Evolutionary conservation across 768 basidiomycete species (phyloP).

Genomic region (Artomyces pyxidatus): DNA sequence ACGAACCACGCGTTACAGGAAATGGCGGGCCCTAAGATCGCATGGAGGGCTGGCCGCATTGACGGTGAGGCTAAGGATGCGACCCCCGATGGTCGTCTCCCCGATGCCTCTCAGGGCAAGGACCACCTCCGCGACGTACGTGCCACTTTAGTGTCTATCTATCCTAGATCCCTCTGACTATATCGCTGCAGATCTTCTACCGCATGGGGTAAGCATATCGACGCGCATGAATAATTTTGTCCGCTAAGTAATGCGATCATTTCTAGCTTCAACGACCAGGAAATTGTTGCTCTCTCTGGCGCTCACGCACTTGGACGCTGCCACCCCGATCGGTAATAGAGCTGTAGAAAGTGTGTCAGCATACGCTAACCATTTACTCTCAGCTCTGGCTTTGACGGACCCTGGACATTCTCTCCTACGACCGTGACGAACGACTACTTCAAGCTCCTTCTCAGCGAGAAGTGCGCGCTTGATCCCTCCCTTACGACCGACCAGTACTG

Average conservation of each 20-base stretch:
- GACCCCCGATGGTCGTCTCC: constrained; percentile 85
- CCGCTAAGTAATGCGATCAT: background rate
- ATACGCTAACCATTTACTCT: too few species aligned
- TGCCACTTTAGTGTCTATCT: too few species aligned
- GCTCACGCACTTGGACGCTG: constrained; percentile 96
- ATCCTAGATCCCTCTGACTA: background rate
- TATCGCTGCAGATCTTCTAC: constrained; percentile 58
- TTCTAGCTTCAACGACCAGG: constrained; percentile 81
- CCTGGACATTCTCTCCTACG: constrained; percentile 93
- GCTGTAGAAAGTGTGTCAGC: too few species aligned
- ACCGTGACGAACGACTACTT: constrained; percentile 83
- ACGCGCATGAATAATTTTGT: background rate
- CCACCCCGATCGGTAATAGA: constrained; percentile 58
- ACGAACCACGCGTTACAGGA: constrained; percentile 38
- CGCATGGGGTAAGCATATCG: constrained; percentile 63
- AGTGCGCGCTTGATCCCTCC: constrained; percentile 31
- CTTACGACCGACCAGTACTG: background rate
- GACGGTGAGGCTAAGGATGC: constrained; percentile 71
- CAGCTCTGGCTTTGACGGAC: constrained; percentile 72
- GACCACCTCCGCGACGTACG: constrained; percentile 77
- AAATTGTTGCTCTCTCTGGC: constrained; percentile 91
- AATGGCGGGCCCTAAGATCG: constrained; percentile 86
- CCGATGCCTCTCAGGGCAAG: constrained; percentile 76
- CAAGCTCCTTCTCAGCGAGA: constrained; percentile 82
- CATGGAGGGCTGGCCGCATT: constrained; percentile 90